A percentile compares a stretch with the other conserved stretches of the same genome.
Conservation (phyloP, 2,329 filamentous ascomycete genomes). For the Colletotrichum sp. region DNA sequence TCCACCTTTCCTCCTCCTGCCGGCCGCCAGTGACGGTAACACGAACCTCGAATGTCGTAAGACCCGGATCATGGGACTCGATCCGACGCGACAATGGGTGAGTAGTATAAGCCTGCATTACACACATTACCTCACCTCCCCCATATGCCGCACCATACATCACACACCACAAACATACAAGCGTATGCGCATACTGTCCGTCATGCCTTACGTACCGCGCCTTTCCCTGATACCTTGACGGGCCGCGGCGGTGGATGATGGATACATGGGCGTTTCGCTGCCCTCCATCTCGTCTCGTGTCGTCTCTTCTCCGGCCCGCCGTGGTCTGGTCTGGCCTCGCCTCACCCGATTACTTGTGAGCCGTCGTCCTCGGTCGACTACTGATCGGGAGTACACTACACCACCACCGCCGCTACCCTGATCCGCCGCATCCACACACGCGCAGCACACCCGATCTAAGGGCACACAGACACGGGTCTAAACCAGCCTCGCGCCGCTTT, state of each 20-base stretch:
- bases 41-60: conserved; percentile 24
- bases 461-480: conserved; percentile 4
- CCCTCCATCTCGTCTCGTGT: conserved; percentile 5
- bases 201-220: not conserved
- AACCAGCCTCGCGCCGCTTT: not conserved
- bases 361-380: not conserved
- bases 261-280: not conserved
- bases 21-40: conserved; percentile 1
- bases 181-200: not conserved
- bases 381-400: not conserved
- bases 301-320: not conserved
- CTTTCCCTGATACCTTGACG: not conserved
- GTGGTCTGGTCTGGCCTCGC: conserved; percentile 6
- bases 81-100: conserved; percentile 38
- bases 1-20: not conserved
- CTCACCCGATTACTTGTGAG: not conserved
- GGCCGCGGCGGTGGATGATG: not conserved
- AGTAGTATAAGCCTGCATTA: conserved; percentile 24
- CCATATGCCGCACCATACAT: not conserved
- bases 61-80: conserved; percentile 37
- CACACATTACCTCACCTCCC: not conserved
- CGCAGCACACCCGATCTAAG: not conserved
- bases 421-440: conserved; percentile 4
- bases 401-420: not conserved
- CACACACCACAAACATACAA: not conserved